These are phyloP conservation scores for Tricholoma hemisulphureum DNA, from an alignment of 768 basidiomycete species.

Conservation along the genomic window DNA sequence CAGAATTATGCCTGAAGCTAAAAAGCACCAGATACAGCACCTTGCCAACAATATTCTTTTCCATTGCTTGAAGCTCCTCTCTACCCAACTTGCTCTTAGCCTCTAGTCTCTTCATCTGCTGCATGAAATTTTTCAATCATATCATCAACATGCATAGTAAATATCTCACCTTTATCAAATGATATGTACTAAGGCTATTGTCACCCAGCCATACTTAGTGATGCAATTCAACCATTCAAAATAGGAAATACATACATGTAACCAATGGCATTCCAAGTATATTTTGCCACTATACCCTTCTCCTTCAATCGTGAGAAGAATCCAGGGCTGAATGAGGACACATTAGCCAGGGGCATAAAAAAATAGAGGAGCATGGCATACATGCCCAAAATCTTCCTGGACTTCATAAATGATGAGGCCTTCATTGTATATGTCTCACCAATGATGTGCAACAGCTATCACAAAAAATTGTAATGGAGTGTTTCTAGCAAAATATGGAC, in stretches of 20 bases:
- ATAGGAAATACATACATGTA: slow-evolving; percentile 68
- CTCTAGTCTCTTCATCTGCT: slow-evolving; percentile 88
- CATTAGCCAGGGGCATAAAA: background rate
- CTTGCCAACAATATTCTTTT: slow-evolving; percentile 92
- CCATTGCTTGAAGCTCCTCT: slow-evolving; percentile 81
- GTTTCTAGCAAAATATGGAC: slow-evolving; percentile 24
- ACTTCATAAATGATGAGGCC: slow-evolving; percentile 87
- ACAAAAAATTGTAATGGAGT: background rate
- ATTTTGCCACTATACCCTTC: slow-evolving; percentile 89
- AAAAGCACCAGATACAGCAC: slow-evolving; percentile 37
- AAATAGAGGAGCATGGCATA: too few species aligned
- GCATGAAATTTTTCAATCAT: background rate
- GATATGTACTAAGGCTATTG: slow-evolving; percentile 72
- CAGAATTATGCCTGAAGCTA: too few species aligned
- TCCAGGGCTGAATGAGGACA: slow-evolving; percentile 56
- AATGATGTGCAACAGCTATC: slow-evolving; percentile 82
- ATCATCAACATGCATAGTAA: background rate
- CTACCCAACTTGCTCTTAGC: slow-evolving; percentile 83
- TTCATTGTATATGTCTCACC: slow-evolving; percentile 93
- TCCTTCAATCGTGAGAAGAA: slow-evolving; percentile 95
- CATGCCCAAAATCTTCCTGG: slow-evolving; percentile 88
- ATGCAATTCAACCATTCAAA: too few species aligned
- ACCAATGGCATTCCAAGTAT: slow-evolving; percentile 94
- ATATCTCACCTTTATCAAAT: slow-evolving; percentile 59
- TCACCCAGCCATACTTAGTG: too few species aligned